Conservation (phyloP, 495 filamentous ascomycete genomes). For the Parachaetomium inaequale region DNA sequence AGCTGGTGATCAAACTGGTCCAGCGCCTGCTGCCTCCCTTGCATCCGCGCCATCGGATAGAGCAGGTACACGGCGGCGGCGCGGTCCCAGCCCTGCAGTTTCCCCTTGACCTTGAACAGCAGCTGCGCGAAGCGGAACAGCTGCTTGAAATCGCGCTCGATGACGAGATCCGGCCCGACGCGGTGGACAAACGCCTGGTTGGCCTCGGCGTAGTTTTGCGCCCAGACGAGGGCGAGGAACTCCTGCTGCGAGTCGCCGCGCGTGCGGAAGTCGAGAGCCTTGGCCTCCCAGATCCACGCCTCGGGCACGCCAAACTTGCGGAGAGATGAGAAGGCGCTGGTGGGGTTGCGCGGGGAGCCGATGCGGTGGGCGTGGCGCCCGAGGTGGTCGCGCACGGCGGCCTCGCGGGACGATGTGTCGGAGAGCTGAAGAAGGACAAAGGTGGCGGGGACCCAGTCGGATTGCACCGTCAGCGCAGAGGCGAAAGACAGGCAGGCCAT, state of each 20-base stretch:
- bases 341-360: slow-evolving; percentile 22
- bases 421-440: slow-evolving; percentile 78
- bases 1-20: slow-evolving; percentile 55
- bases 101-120: slow-evolving; percentile 62
- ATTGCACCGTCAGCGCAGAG: slow-evolving; percentile 62
- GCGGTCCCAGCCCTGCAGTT: slow-evolving; percentile 58
- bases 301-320: slow-evolving; percentile 63
- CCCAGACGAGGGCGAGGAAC: slow-evolving; percentile 71
- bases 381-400: slow-evolving; percentile 65
- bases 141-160: slow-evolving; percentile 66
- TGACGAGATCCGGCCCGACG: slow-evolving; percentile 75
- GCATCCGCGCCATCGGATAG: slow-evolving; percentile 61
- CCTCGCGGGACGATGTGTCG: slow-evolving; percentile 56
- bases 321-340: slow-evolving; percentile 27
- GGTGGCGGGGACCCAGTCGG: slow-evolving; percentile 63
- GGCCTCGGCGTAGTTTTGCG: slow-evolving; percentile 71
- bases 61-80: slow-evolving; percentile 82
- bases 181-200: slow-evolving; percentile 72
- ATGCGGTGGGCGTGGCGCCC: slow-evolving; percentile 60
- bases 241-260: slow-evolving; percentile 59
- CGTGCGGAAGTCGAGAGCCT: slow-evolving; percentile 74
- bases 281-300: slow-evolving; percentile 80
- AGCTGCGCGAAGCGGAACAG: slow-evolving; percentile 47
- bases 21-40: slow-evolving; percentile 34
- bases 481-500: slow-evolving; percentile 66